A percentile compares a stretch with the other conserved stretches of the same genome.
Evolutionary conservation across 306 rosid genomes (phyloP).

Genomic region (Lablab purpureus): DNA sequence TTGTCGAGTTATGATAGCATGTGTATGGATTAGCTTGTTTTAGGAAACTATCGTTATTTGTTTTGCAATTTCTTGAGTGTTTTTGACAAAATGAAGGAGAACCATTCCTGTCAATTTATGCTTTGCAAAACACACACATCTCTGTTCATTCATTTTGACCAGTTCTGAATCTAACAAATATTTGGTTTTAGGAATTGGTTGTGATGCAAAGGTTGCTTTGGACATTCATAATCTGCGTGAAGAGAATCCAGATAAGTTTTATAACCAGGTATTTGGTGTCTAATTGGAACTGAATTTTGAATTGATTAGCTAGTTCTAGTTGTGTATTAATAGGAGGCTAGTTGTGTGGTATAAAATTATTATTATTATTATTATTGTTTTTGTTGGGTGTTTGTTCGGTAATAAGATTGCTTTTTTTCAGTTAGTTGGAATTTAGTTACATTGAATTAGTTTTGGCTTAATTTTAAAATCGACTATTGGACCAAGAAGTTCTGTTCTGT

Average conservation of each 20-base stretch:
- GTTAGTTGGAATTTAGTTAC: not conserved
- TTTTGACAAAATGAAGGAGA: not conserved
- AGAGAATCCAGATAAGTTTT: slow-evolving; percentile 98
- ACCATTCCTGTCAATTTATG: not conserved
- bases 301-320: slow-evolving; percentile 23
- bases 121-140: not conserved
- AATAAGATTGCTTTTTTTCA: slow-evolving; percentile 20
- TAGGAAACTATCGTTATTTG: not conserved
- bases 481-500: not conserved
- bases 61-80: not conserved
- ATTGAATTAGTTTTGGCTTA: slow-evolving; percentile 12
- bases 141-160: slow-evolving; percentile 35
- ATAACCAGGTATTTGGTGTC: slow-evolving; percentile 79
- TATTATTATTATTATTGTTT: not conserved
- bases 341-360: slow-evolving; percentile 18
- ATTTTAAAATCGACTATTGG: slow-evolving; percentile 17
- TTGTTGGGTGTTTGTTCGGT: slow-evolving; percentile 21
- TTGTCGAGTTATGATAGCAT: slow-evolving; percentile 22
- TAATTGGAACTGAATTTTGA: slow-evolving; percentile 33
- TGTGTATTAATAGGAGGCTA: slow-evolving; percentile 23
- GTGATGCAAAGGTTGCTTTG: slow-evolving; percentile 99
- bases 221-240: slow-evolving; percentile 98
- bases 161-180: slow-evolving; percentile 43
- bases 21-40: slow-evolving; percentile 7
- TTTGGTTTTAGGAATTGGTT: slow-evolving; percentile 82